A percentile compares a stretch with the other conserved stretches of the same genome.
phyloP scores from a whole-genome alignment of 2,329 filamentous ascomycete genomes.

The Fusarium solani-melongenae region DNA sequence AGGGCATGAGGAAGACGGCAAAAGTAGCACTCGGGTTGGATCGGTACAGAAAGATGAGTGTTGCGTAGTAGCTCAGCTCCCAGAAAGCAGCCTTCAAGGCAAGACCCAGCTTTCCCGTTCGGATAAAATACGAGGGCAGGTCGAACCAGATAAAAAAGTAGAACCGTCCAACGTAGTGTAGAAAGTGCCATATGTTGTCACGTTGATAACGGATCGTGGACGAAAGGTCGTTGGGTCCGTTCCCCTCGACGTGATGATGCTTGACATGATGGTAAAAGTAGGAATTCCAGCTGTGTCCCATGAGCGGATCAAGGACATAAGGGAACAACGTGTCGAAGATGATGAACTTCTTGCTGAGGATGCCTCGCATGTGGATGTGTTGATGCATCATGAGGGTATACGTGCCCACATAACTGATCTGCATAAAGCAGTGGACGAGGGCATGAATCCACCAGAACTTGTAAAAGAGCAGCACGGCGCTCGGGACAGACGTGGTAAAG shows the following conservation, averaged over 20 bases:
- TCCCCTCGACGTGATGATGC: conserved; percentile 84
- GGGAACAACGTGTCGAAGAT: conserved; percentile 74
- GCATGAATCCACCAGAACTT: conserved; percentile 76
- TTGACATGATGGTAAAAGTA: conserved; percentile 89
- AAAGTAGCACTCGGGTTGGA: conserved; percentile 66
- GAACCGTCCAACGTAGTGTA: conserved; percentile 78
- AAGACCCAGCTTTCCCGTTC: conserved; percentile 65
- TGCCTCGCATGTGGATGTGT: conserved; percentile 80
- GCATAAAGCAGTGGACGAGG: conserved; percentile 72
- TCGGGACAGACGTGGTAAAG: conserved; percentile 74
- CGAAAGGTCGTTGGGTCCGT: conserved; percentile 79
- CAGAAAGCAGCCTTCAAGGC: conserved; percentile 68
- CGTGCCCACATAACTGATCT: conserved; percentile 75
- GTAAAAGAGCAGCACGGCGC: conserved; percentile 71
- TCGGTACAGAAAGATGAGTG: conserved; percentile 62
- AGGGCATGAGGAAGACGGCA: conserved; percentile 74
- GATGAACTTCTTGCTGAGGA: conserved; percentile 66
- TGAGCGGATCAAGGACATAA: conserved; percentile 78
- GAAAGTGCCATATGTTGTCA: conserved; percentile 72
- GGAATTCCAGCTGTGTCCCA: conserved; percentile 86
- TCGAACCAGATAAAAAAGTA: conserved; percentile 79
- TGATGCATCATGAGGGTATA: conserved; percentile 88
- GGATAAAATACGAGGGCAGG: conserved; percentile 77
- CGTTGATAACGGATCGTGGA: conserved; percentile 81
- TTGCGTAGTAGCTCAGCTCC: conserved; percentile 67